Percentiles rank a stretch among this genome's conserved stretches.
Conservation (phyloP, 805 yeast genomes). For the Saccharomycopsis malanga region DNA sequence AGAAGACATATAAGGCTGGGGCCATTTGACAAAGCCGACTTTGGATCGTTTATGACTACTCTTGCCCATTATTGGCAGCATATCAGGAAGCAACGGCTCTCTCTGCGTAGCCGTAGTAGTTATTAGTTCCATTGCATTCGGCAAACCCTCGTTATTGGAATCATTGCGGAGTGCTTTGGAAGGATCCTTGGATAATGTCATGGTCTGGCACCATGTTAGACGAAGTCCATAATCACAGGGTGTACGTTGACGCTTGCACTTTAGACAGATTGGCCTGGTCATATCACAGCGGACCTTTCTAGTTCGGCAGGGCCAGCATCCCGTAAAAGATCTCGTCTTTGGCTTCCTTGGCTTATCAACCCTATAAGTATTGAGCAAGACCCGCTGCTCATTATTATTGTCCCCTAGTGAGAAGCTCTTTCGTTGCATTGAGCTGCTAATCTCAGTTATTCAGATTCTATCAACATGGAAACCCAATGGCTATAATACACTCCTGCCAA, state of each 20-base stretch:
- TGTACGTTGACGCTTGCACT: slow-evolving; percentile 3
- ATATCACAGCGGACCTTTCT: slow-evolving; percentile 16
- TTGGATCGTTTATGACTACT: neutral
- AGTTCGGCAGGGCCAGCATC: slow-evolving; percentile 17
- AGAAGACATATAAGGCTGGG: too few relatives aligned
- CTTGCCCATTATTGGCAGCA: too few relatives aligned
- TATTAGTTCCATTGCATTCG: neutral
- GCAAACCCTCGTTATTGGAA: too few relatives aligned
- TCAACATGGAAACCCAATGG: too few relatives aligned
- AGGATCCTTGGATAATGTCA: neutral
- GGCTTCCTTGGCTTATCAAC: neutral
- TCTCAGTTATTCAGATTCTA: too few relatives aligned
- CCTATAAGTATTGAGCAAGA: too few relatives aligned
- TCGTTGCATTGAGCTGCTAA: too few relatives aligned
- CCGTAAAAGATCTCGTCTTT: slow-evolving; percentile 5
- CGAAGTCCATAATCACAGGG: slow-evolving; percentile 9
- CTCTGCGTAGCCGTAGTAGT: neutral
- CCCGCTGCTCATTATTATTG: too few relatives aligned
- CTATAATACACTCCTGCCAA: too few relatives aligned
- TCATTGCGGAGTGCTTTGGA: too few relatives aligned
- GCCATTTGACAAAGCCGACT: slow-evolving; percentile 5
- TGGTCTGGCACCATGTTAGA: slow-evolving; percentile 12
- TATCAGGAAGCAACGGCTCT: too few relatives aligned
- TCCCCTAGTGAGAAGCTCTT: too few relatives aligned
- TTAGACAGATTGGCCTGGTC: slow-evolving; percentile 8